Evolutionary conservation across 1,284 basidiomycete species (phyloP), one percentile per base, ranked within the genome.

Genomic region (Cryptococcus hybrid): DNA sequence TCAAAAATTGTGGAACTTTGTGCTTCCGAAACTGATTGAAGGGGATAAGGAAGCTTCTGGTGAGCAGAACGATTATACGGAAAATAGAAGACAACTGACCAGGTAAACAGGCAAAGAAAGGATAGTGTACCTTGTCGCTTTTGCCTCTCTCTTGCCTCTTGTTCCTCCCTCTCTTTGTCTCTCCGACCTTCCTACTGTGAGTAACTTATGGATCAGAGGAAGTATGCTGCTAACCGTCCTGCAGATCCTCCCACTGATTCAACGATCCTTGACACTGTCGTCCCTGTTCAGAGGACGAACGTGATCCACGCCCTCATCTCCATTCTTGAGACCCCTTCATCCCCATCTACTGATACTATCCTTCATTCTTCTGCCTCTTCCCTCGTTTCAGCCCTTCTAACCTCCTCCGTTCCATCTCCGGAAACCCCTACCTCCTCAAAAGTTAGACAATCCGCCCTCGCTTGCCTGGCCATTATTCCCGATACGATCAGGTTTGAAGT

Each of bases 201-300:
- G 84, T 71, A 7, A 55, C 34, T 13, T 5, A 35, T 48, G 9
- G 45, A 62, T 37, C 18, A 42, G 43, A 54, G 47, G 39, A 56
- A 68, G 24, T 36, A 12, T 47, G 9, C 24, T 7, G 43, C 43
- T 52, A 30, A 55, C 48, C 40, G 7, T 40, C 7, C 30, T 37
- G 1, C 69, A 95, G 88, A 83, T 98, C 12, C 85, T 97, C 63
- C 93, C 95, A 0, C 81, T 98, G 13, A 83, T 99, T 1, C 81
- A 99, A 48, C 89, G 89, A 18, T 88, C 90, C 1, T 83, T 99
- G 6, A 84, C 88, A 42, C 79, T 96, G 1, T 84, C 86, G 1
- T 88, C 92, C 75, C 84, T 4, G 82, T 84, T 24, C 86, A 94
- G 57, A 85, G 90, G 15, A 82, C 83, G 2, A 87, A 88, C 74